These are phyloP conservation scores for Bruguiera gymnorhiza DNA, from an alignment of 345 rosid species.

Conservation along the genomic window DNA sequence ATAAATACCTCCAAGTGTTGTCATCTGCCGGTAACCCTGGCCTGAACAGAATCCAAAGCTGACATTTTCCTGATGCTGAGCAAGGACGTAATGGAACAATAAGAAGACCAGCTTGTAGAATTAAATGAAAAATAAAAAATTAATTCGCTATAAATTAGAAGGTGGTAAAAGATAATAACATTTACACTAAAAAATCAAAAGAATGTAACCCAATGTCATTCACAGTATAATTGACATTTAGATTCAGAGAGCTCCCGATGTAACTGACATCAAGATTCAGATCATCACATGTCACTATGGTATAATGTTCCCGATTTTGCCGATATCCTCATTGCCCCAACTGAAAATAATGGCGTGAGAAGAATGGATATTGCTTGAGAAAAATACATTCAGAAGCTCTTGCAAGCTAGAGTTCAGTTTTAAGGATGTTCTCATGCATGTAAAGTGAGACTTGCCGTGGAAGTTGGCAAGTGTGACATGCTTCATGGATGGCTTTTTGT, in stretches of 20 bases:
- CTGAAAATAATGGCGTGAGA: not conserved
- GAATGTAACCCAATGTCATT: not conserved
- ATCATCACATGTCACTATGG: not conserved
- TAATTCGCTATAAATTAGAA: not conserved
- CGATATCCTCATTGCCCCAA: not conserved
- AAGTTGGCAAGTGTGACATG: no score
- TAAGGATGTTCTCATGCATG: not conserved
- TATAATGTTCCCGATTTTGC: not conserved
- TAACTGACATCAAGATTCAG: not conserved
- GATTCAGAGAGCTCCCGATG: not conserved
- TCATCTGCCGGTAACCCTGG: constrained; percentile 19
- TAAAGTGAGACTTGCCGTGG: no score
- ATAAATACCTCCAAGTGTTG: not conserved
- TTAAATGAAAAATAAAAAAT: not conserved
- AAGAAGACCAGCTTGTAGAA: not conserved
- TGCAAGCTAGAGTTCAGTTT: not conserved
- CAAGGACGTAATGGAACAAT: not conserved
- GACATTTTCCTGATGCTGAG: constrained; percentile 35
- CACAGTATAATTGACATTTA: not conserved
- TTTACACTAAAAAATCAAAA: not conserved
- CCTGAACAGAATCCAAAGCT: constrained; percentile 26
- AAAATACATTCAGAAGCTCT: not conserved
- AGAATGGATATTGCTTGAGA: not conserved
- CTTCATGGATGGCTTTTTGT: no score
- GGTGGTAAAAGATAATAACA: not conserved